Percentiles rank a stretch among this genome's conserved stretches.
Evolutionary conservation across 2,329 filamentous ascomycete genomes (phyloP).

Genomic region (Epichloe uncinata): DNA sequence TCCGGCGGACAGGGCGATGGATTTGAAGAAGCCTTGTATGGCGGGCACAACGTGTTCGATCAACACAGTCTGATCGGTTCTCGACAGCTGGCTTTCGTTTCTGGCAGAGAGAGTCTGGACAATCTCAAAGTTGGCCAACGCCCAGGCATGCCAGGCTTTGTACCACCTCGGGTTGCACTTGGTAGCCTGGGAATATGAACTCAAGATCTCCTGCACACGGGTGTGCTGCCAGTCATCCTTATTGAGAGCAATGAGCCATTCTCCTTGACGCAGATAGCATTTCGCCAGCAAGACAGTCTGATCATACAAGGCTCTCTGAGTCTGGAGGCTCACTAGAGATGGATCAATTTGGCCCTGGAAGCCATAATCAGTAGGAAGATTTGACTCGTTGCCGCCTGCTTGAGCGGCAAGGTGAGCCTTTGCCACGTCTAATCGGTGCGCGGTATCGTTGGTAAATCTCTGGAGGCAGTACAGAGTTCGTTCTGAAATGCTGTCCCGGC

Average conservation of each 20-base stretch:
- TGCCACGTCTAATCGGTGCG: slow-evolving; percentile 39
- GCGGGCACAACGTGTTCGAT: slow-evolving; percentile 87
- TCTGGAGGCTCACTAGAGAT: slow-evolving; percentile 32
- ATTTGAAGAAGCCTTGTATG: slow-evolving; percentile 93
- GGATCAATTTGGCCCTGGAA: slow-evolving; percentile 35
- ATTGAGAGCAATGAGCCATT: slow-evolving; percentile 83
- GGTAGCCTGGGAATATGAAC: slow-evolving; percentile 85
- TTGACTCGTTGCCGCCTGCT: slow-evolving; percentile 28
- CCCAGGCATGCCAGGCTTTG: slow-evolving; percentile 99
- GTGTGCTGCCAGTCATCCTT: slow-evolving; percentile 82
- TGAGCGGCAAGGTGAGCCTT: slow-evolving; percentile 36
- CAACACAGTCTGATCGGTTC: slow-evolving; percentile 50
- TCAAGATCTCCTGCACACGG: slow-evolving; percentile 74
- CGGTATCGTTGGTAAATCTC: slow-evolving; percentile 47
- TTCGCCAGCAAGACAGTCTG: slow-evolving; percentile 71
- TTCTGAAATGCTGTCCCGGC: slow-evolving; percentile 33
- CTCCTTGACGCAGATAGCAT: slow-evolving; percentile 89
- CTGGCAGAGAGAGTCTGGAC: slow-evolving; percentile 67
- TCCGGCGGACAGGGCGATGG: slow-evolving; percentile 78
- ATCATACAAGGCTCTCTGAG: slow-evolving; percentile 41
- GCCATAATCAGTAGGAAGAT: slow-evolving; percentile 32
- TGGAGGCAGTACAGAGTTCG: slow-evolving; percentile 45
- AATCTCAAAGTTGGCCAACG: slow-evolving; percentile 94
- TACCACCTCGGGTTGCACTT: slow-evolving; percentile 93
- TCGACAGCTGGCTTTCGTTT: slow-evolving; percentile 37